Base-by-base conservation (phyloP, 2,329 filamentous ascomycete genomes). In the Coniochaeta ligniaria region DNA sequence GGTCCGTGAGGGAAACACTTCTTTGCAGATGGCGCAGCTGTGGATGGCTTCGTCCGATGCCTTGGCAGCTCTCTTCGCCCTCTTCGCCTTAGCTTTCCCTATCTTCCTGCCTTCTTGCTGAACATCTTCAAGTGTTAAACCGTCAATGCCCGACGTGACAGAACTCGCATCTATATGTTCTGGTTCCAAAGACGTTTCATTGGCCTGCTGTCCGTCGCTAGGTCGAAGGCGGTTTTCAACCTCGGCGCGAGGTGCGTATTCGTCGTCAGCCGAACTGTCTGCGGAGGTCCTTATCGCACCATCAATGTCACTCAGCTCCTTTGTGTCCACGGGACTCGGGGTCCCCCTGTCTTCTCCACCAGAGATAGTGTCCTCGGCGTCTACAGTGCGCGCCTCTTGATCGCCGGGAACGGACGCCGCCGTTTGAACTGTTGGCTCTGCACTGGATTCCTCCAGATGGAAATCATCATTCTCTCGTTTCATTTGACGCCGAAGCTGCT, bases 401-500 rank as follows among this genome's bases (percentile, higher is more conserved):
- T 52, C 11, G 9, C 47, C 17, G 16, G 14, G 9, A 17, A 17
- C 47, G 6, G 47, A n/a, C 12, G 47, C 26, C 54, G 2, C 31
- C 9, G 28, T 24, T 8, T 36, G 54, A 28, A 17, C 12, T 17
- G 8, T n/a, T 20, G 31, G 41, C 28, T 31, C 12, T 28, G 31
- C 59, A 31, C 11, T 52, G 16, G 24, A 28, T 6, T 60, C 59
- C 3, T 68, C 71, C 4, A 88, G 69, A 47, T 83, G 74, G 9
- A 92, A 72, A 57, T 86, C 80, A 55, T 80, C 78, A 67, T 93
- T 89, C 68, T 99, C 90, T 66, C 88, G 86, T 66, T 82, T 84
- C 92, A 99, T 96, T 71, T 95, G 88, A 68, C 85, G 83, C 68
- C 86, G 86, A 43, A 99, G 75, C 63, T 92, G 84, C 66, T 93